A percentile compares a stretch with the other conserved stretches of the same genome.
phyloP scores from a whole-genome alignment of 768 basidiomycete genomes.

The Leccinum variicolor region DNA sequence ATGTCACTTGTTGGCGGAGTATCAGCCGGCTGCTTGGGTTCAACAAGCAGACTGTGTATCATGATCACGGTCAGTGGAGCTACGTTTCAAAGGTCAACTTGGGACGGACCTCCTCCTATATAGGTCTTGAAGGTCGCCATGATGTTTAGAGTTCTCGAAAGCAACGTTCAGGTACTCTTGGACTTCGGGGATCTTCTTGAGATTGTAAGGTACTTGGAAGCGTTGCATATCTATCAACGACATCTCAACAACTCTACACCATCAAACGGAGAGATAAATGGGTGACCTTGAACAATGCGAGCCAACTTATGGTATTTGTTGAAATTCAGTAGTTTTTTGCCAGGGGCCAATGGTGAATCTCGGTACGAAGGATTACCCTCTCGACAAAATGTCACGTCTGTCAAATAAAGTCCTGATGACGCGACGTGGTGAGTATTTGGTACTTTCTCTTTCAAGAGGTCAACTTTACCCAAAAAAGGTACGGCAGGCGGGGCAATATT shows the following conservation, averaged over 20 bases:
- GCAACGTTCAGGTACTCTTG: conserved; percentile 73
- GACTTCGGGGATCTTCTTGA: conserved; percentile 87
- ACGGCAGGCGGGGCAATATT: conserved; percentile 90
- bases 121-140: conserved; percentile 81
- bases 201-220: conserved; percentile 82
- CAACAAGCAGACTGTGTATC: conserved; percentile 64
- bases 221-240: conserved; percentile 74
- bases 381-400: conserved; percentile 92
- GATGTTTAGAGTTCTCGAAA: conserved; percentile 71
- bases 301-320: conserved; percentile 94
- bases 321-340: conserved; percentile 87
- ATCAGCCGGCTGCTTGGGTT: conserved; percentile 79
- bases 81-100: background rate
- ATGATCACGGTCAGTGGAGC: background rate
- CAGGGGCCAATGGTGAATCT: conserved; percentile 69
- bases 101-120: conserved; percentile 74
- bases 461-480: conserved; percentile 80
- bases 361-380: conserved; percentile 91
- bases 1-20: conserved; percentile 60
- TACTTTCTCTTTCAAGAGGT: background rate
- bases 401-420: conserved; percentile 71
- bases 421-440: conserved; percentile 8
- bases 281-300: conserved; percentile 73
- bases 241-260: conserved; percentile 1
- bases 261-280: background rate